These are phyloP conservation scores for Fragaria ananassa DNA, from an alignment of 306 rosid species.

Conservation along the genomic window DNA sequence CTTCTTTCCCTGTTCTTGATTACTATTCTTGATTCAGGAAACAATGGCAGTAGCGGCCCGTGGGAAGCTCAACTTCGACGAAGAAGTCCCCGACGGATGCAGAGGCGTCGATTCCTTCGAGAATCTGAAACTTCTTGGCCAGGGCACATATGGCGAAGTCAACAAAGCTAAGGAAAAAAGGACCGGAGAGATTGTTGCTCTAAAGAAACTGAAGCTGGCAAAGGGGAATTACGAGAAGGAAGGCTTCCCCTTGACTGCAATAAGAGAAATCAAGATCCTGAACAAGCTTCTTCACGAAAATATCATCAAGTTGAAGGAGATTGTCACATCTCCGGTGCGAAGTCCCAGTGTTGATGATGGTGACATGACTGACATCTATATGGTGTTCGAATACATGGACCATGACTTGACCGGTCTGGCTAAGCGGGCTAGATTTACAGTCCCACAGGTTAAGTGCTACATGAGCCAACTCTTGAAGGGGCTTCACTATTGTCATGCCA, in stretches of 20 bases:
- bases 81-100: neutral
- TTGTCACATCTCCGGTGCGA: constrained; percentile 34
- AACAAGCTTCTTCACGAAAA: constrained; percentile 39
- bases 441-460: constrained; percentile 55
- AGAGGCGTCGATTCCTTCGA: neutral
- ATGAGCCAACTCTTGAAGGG: constrained; percentile 50
- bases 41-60: neutral
- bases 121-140: neutral
- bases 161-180: constrained; percentile 40
- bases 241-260: constrained; percentile 52
- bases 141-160: constrained; percentile 25
- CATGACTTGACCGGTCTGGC: constrained; percentile 53
- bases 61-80: neutral
- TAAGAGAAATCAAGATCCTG: constrained; percentile 43
- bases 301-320: constrained; percentile 40
- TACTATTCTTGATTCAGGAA: too few relatives aligned
- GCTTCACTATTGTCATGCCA: constrained; percentile 50
- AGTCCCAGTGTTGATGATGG: constrained; percentile 33
- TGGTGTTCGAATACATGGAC: constrained; percentile 59
- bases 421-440: constrained; percentile 43
- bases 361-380: constrained; percentile 29
- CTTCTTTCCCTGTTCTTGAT: neutral
- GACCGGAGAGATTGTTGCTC: constrained; percentile 46
- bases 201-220: constrained; percentile 49
- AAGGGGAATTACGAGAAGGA: constrained; percentile 30